Evolutionary conservation across 371 early-diverging fungal genomes (phyloP).

Genomic region (Rhizopus delemar): DNA sequence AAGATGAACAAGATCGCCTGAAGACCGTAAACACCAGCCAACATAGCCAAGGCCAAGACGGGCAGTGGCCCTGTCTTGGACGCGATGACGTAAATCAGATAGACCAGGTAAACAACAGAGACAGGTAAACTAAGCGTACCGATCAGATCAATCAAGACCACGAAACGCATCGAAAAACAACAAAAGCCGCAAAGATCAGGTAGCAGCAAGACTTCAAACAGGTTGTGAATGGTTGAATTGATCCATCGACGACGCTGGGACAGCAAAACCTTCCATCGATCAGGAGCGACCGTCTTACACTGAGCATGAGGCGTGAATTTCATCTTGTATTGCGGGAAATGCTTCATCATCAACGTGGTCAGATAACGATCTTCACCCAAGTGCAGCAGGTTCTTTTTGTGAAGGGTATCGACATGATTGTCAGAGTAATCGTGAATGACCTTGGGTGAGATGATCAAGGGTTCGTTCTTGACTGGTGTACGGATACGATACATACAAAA

Average conservation of each 20-base stretch:
- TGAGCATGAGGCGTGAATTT: slow-evolving; percentile 96
- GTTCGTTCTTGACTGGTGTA: slow-evolving; percentile 79
- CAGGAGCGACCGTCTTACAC: slow-evolving; percentile 98
- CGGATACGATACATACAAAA: slow-evolving; percentile 96
- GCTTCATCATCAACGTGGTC: slow-evolving; percentile 97
- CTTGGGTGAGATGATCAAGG: slow-evolving; percentile 88
- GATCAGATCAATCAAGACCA: slow-evolving; percentile 88
- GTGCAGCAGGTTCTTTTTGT: slow-evolving; percentile 86
- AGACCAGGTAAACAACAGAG: slow-evolving; percentile 83
- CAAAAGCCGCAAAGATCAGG: slow-evolving; percentile 94
- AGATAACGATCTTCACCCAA: slow-evolving; percentile 86
- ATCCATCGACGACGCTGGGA: slow-evolving; percentile 95
- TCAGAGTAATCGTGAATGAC: slow-evolving; percentile 96
- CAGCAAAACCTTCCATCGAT: slow-evolving; percentile 89
- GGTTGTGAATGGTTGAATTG: slow-evolving; percentile 97
- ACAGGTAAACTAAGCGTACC: slow-evolving; percentile 94
- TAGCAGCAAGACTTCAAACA: slow-evolving; percentile 87
- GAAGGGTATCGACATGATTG: slow-evolving; percentile 93
- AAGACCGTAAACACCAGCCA: slow-evolving; percentile 78
- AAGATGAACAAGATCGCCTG: slow-evolving; percentile 86
- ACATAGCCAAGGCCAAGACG: slow-evolving; percentile 58
- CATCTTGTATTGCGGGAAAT: slow-evolving; percentile 97
- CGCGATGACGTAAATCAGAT: slow-evolving; percentile 69
- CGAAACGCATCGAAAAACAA: slow-evolving; percentile 96
- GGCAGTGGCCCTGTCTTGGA: slow-evolving; percentile 55